Conservation (phyloP, 2,329 filamentous ascomycete genomes). For the Aspergillus chevalieri region DNA sequence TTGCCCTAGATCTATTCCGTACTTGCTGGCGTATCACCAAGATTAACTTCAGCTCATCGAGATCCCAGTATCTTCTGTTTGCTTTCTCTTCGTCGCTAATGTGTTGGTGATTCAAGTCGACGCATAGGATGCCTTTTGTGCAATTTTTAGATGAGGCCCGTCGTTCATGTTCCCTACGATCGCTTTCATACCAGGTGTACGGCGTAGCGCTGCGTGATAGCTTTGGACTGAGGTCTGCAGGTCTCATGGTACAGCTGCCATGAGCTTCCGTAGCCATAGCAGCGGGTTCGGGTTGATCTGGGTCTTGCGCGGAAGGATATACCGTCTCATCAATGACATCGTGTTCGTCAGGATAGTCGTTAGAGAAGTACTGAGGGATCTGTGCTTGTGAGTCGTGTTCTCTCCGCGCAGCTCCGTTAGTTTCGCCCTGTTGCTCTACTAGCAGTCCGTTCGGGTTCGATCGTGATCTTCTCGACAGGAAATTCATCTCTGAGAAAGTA, state of each 20-base stretch:
- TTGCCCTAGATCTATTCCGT: background rate
- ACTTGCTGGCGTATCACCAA: conserved; percentile 1
- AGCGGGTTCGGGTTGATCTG: background rate
- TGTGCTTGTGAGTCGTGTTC: background rate
- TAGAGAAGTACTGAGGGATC: background rate
- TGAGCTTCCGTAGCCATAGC: too few species aligned
- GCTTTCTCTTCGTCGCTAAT: background rate
- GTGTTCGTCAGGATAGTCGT: background rate
- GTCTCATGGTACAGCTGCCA: too few species aligned
- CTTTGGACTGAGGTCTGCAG: background rate
- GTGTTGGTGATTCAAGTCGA: conserved; percentile 6
- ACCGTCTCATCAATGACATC: background rate
- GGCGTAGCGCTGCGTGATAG: background rate
- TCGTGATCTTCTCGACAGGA: conserved; percentile 8
- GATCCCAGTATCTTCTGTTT: conserved; percentile 12
- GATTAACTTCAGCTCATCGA: conserved; percentile 19
- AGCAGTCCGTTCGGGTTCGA: background rate
- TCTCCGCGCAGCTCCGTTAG: background rate
- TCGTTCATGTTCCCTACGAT: background rate
- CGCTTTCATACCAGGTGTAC: background rate
- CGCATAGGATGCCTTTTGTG: conserved; percentile 6
- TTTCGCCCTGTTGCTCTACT: background rate
- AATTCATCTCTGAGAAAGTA: conserved; percentile 19
- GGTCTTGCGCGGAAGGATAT: background rate
- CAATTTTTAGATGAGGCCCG: background rate